Evolutionary conservation across 192 early-diverging fungal genomes (phyloP), one percentile per base, ranked within the genome.

Genomic region (Funneliformis geosporum): DNA sequence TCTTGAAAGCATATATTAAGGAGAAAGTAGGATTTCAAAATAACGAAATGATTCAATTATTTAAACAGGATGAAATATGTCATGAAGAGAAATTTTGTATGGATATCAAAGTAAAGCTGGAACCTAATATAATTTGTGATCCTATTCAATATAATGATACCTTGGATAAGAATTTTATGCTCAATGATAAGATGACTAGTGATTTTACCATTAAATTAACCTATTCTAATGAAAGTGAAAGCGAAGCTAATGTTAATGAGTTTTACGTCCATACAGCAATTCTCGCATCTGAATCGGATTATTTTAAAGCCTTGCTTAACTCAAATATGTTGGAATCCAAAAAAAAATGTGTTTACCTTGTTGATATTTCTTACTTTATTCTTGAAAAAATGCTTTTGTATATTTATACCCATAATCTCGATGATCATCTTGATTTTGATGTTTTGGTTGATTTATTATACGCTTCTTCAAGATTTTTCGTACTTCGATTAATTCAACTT

Each of bases 391-490:
- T 69, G 3, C n/a, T 69, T 42, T n/a, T n/a, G 21, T 69, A n/a
- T 69, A n/a, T 69, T 21, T 69, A 69, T 40, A 11, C 40, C 0
- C 39, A 39, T 40, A 7, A 69, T 69, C 21, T 69, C 42, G 21
- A 69, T 1, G 23, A 69, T 67, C 40, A 11, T 69, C 8, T 21
- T 6, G 21, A 14, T n/a, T 8, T 69, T 5, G 27, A 50, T 27
- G 43, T 27, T 12, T 72, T 43, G 70, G 28, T 72, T 6, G 70
- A 72, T 14, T 47, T 72, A 72, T 46, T 72, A 46, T 72, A 72
- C 25, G 27, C 25, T 9, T 9, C 70, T 0, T 47, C 70, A 23
- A 72, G 70, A 50, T 72, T 72, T 47, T 72, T 47, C 4, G 27
- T 72, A 27, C 8, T 11, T 25, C 16, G 23, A 72, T 72, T 72